These are phyloP conservation scores for Wakefieldia striispora DNA, from an alignment of 768 basidiomycete genomes.

Conservation along the genomic window DNA sequence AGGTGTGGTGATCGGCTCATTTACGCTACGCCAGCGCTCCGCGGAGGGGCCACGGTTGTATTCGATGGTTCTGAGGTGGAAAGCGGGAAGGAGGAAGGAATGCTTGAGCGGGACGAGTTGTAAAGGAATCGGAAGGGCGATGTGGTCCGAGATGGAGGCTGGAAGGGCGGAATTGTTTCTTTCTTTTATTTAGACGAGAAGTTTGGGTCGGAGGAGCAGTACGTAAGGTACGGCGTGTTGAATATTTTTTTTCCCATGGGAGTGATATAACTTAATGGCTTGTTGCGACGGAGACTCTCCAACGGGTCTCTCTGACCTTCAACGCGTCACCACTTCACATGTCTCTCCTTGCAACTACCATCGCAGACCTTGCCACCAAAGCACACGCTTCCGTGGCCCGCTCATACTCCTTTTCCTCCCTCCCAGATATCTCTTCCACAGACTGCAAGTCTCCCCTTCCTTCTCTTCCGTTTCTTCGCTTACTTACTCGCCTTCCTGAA, in stretches of 20 bases:
- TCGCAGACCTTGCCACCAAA: slow-evolving; percentile 28
- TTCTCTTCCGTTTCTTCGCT: neutral
- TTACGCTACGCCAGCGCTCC: slow-evolving; percentile 13
- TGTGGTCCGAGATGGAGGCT: neutral
- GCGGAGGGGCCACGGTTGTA: slow-evolving; percentile 12
- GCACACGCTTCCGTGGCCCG: slow-evolving; percentile 20
- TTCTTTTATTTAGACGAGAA: slow-evolving; percentile 13
- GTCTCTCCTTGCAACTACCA: slow-evolving; percentile 25
- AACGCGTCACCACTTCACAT: slow-evolving; percentile 21
- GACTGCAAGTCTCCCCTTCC: slow-evolving; percentile 14
- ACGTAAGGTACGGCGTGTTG: slow-evolving; percentile 20
- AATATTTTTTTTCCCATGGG: slow-evolving; percentile 26
- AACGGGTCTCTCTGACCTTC: neutral
- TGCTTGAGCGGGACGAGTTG: neutral
- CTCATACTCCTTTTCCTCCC: slow-evolving; percentile 8
- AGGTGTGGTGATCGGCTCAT: slow-evolving; percentile 8
- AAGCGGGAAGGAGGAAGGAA: neutral
- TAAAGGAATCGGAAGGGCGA: slow-evolving; percentile 10
- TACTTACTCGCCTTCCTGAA: neutral
- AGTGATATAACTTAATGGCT: slow-evolving; percentile 28
- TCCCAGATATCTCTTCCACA: slow-evolving; percentile 12
- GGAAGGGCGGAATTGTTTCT: neutral
- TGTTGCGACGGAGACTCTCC: slow-evolving; percentile 24
- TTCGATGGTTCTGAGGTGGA: no score
- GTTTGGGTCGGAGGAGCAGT: neutral